Evolutionary conservation across 2,329 filamentous ascomycete genomes (phyloP).

Genomic region (Beauveria brongniartii): DNA sequence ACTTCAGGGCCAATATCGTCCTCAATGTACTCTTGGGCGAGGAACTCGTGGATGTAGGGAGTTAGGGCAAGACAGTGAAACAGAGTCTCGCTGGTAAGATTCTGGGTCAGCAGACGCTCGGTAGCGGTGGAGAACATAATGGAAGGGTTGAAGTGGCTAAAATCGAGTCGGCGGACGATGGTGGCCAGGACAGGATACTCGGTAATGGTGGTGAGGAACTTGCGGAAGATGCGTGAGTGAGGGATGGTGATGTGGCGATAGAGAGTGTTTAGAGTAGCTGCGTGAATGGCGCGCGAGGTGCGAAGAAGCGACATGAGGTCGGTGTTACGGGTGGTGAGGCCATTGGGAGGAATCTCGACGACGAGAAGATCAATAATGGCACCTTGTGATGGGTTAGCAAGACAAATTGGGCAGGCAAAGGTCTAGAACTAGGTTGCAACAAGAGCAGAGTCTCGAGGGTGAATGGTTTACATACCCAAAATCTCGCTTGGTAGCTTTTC

Average conservation of each 20-base stretch:
- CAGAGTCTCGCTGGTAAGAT: slow-evolving; percentile 67
- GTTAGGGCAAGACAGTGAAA: slow-evolving; percentile 63
- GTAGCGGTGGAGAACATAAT: slow-evolving; percentile 67
- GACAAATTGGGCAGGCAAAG: too few species aligned
- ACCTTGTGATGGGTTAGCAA: slow-evolving; percentile 35
- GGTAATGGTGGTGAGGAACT: slow-evolving; percentile 63
- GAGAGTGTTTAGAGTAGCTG: slow-evolving; percentile 63
- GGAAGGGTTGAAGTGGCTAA: slow-evolving; percentile 77
- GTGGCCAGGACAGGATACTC: slow-evolving; percentile 62
- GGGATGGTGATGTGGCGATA: slow-evolving; percentile 76
- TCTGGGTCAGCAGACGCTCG: slow-evolving; percentile 66
- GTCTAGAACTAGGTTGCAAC: neutral
- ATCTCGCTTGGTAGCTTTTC: slow-evolving; percentile 65
- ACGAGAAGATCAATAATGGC: slow-evolving; percentile 68
- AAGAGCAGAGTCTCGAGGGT: neutral
- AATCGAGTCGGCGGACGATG: slow-evolving; percentile 71
- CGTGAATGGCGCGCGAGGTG: slow-evolving; percentile 67
- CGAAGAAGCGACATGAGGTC: slow-evolving; percentile 70
- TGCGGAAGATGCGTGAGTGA: slow-evolving; percentile 75
- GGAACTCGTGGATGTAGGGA: slow-evolving; percentile 67
- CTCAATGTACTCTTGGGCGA: slow-evolving; percentile 74
- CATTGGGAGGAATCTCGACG: slow-evolving; percentile 63
- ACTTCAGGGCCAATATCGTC: slow-evolving; percentile 64
- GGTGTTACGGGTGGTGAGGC: slow-evolving; percentile 66
- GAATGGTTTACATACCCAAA: slow-evolving; percentile 44